Conservation (phyloP, 1,284 basidiomycete species). For the Puccinia brachypodii region DNA sequence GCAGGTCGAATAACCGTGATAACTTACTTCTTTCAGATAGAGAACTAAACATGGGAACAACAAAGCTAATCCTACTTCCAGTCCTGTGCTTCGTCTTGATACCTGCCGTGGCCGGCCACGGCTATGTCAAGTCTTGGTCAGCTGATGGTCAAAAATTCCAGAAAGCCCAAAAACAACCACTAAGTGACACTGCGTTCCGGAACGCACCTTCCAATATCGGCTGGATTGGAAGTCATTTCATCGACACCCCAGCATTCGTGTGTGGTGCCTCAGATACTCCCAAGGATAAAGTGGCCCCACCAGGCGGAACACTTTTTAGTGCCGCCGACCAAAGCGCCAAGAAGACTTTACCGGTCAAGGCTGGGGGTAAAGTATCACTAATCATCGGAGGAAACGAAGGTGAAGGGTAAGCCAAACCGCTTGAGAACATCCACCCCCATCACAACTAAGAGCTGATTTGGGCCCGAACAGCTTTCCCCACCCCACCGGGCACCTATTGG, state of each 20-base stretch:
- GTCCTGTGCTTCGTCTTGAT: not conserved
- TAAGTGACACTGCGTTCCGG: constrained; percentile 36
- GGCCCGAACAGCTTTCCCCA: constrained; percentile 32
- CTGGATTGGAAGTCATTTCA: constrained; percentile 46
- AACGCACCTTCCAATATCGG: constrained; percentile 36
- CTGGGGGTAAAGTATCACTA: constrained; percentile 29
- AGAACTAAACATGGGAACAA: not conserved
- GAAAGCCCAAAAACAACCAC: constrained; percentile 36
- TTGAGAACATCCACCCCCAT: not conserved
- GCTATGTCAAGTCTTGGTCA: constrained; percentile 38
- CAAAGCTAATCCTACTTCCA: not conserved
- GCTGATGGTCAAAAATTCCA: constrained; percentile 37
- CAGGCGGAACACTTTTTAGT: constrained; percentile 34
- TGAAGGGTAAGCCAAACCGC: constrained; percentile 28
- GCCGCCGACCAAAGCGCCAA: constrained; percentile 36
- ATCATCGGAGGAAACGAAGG: constrained; percentile 24
- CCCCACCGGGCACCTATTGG: constrained; percentile 21
- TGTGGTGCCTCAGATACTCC: constrained; percentile 44
- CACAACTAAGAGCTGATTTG: not conserved
- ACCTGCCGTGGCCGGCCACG: constrained; percentile 22
- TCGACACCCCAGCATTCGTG: constrained; percentile 26
- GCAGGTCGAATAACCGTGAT: not conserved
- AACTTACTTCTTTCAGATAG: not conserved
- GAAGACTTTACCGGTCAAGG: constrained; percentile 32
- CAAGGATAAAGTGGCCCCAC: constrained; percentile 20